Percentiles rank a stretch among this genome's conserved stretches.
Conservation (phyloP, 108 stramenopile species). For the Nitzschia sp. region DNA sequence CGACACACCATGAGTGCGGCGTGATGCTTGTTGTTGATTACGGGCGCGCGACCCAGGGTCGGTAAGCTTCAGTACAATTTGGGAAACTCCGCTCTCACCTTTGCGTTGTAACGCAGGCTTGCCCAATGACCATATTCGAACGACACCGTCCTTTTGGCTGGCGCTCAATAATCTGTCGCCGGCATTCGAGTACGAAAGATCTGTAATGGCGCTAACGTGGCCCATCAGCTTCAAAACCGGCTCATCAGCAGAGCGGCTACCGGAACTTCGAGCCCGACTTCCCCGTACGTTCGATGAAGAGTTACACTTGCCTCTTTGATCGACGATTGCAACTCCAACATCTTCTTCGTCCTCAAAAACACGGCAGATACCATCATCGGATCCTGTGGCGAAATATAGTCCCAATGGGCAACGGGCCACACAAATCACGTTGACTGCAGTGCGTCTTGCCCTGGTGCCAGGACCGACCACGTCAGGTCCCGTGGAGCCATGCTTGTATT, state of each 20-base stretch:
- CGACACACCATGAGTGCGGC: conserved; percentile 31
- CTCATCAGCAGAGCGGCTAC: conserved; percentile 17
- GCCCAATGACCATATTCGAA: conserved; percentile 74
- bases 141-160: conserved; percentile 84
- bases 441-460: conserved; percentile 59
- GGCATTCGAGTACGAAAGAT: conserved; percentile 71
- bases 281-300: too few relatives aligned
- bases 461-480: conserved; percentile 45
- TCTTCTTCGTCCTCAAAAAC: conserved; percentile 84
- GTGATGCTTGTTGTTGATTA: conserved; percentile 18
- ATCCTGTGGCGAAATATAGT: conserved; percentile 87
- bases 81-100: conserved; percentile 6
- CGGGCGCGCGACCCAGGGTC: conserved; percentile 11
- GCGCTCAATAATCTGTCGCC: conserved; percentile 85
- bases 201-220: conserved; percentile 82
- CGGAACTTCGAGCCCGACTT: not conserved
- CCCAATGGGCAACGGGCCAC: conserved; percentile 85
- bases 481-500: conserved; percentile 71
- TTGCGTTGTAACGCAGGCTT: not conserved
- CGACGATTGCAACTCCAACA: conserved; percentile 45
- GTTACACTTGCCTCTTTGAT: conserved; percentile 7
- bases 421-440: conserved; percentile 82
- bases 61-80: conserved; percentile 51
- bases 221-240: conserved; percentile 68
- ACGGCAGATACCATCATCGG: conserved; percentile 87